Evolutionary conservation across 495 filamentous ascomycete species (phyloP), one percentile per base, ranked within the genome.

Genomic region (Lophiotrema nucula): DNA sequence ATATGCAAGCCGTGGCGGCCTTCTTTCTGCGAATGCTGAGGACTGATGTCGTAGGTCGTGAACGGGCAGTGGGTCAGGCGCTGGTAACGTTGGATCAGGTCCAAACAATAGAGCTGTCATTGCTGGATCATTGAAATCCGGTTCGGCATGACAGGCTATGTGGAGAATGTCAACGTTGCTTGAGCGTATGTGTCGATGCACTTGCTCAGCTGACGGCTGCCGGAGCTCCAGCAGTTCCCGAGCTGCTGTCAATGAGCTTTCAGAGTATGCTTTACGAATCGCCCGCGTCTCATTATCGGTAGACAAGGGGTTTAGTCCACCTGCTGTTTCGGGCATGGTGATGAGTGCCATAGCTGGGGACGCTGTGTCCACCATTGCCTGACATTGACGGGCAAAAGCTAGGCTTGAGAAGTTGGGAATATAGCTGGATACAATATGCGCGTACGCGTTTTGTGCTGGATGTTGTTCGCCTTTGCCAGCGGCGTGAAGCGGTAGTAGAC

Each of bases 1-100:
- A 47, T 58, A 58, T n/a, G 54, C 54, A 2, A 58, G 38, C n/a
- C 46, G 31, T 4, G 45, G 38, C 21, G 50, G 50, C 4, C 35
- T 11, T 8, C 24, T 31, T 3, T 44, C 22, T 5, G n/a, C 12
- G 11, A 4, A 2, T 12, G 15, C 24, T 21, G 53, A 4, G 4
- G 25, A 39, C 47, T 45, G 12, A 8, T 19, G 18, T 10, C 15
- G 24, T 3, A 56, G 42, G n/a, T 56, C 6, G 41, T 24, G 10
- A 3, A 56, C 26, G 8, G 53, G 39, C 3, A 56, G 42, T 16
- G 39, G 1, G 8, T 56, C 53, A 3, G 42, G 53, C 21, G 5
- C 28, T 1, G 41, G 5, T 11, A 27, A 4, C 4, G 10, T 22
- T 12, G 47, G 25, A 12, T 50, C 47, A 11, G 47, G 35, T 10